Evolutionary conservation across 176 grass and related monocot species (phyloP), one percentile per base, ranked within the genome.

Genomic region (Carex kokanica): DNA sequence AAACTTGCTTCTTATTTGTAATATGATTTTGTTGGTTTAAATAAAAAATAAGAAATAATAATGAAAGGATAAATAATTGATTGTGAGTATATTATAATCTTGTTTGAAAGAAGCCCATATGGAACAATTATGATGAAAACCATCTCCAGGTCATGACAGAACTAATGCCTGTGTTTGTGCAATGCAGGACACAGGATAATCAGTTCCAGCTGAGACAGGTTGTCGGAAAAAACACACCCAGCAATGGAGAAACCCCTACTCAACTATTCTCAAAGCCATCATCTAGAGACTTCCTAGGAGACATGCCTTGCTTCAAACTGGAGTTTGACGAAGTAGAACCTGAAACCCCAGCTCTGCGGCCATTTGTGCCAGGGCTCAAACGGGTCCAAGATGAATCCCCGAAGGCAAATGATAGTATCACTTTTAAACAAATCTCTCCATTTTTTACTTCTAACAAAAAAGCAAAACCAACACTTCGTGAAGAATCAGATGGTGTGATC

Each of bases 331-430:
- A 78, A 84, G 63, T 86, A 23, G 87, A 89, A 66, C 89, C 95
- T 80, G 91, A 98, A 90, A 98, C 90, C 12, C 95, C 95, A 82
- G 84, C 89, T 38, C 84, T 41, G 60, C 84, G 64, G 64, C 84
- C 84, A 70, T 73, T 62, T 27, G 85, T 88, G 88, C 89, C 92
- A 78, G 66, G 14, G 80, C 81, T 87, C n/a, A 98, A 98, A 84
- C 84, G 92, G 84, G 79, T 93, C 53, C 92, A 86, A 72, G 90
- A 93, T 16, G 88, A 91, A 84, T 83, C 64, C 60, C n/a, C n/a
- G 62, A 68, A 75, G 65, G 59, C 17, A 70, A 78, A 81, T 51
- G 77, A 79, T 8, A 84, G 53, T 27, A n/a, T 2, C 2, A 16
- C 5, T 27, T 21, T 49, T 67, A 64, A 49, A 17, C 51, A 70